A percentile compares a stretch with the other conserved stretches of the same genome.
Conservation (phyloP, 805 yeast species). For the Maudiozyma turicensis region DNA sequence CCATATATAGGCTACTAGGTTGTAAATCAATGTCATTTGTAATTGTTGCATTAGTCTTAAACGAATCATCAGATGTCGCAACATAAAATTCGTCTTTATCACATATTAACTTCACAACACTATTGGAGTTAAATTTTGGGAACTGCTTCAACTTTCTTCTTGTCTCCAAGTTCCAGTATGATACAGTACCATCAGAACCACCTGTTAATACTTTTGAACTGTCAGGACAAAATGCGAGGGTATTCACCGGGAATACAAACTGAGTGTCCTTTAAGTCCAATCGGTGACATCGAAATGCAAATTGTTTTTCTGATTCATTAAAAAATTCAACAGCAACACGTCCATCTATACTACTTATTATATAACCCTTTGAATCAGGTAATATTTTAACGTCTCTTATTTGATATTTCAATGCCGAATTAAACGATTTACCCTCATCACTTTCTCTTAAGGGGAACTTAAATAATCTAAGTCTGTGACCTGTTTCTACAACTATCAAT, state of each 20-base stretch:
- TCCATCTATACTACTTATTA: constrained; percentile 71
- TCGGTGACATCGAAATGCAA: constrained; percentile 79
- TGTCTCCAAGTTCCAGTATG: constrained; percentile 83
- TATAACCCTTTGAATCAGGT: constrained; percentile 49
- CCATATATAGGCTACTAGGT: constrained; percentile 19
- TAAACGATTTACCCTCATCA: constrained; percentile 21
- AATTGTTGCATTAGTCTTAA: constrained; percentile 30
- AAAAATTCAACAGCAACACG: constrained; percentile 67
- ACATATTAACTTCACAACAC: constrained; percentile 34
- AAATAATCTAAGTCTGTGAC: constrained; percentile 34
- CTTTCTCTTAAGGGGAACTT: constrained; percentile 9
- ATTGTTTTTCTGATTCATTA: constrained; percentile 41
- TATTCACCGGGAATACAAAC: constrained; percentile 65
- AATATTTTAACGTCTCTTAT: constrained; percentile 46
- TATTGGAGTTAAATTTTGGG: constrained; percentile 39
- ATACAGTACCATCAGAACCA: constrained; percentile 83
- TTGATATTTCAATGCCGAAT: constrained; percentile 60
- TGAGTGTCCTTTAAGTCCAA: constrained; percentile 37
- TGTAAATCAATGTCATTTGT: constrained; percentile 13
- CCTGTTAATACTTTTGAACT: constrained; percentile 78
- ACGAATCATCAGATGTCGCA: constrained; percentile 43
- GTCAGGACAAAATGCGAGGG: constrained; percentile 66
- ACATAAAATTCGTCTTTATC: constrained; percentile 29
- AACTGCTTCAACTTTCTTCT: constrained; percentile 67
- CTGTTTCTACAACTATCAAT: constrained; percentile 46